phyloP scores from a whole-genome alignment of 2,329 filamentous ascomycete species.

The Pseudocercospora macadamiae region DNA sequence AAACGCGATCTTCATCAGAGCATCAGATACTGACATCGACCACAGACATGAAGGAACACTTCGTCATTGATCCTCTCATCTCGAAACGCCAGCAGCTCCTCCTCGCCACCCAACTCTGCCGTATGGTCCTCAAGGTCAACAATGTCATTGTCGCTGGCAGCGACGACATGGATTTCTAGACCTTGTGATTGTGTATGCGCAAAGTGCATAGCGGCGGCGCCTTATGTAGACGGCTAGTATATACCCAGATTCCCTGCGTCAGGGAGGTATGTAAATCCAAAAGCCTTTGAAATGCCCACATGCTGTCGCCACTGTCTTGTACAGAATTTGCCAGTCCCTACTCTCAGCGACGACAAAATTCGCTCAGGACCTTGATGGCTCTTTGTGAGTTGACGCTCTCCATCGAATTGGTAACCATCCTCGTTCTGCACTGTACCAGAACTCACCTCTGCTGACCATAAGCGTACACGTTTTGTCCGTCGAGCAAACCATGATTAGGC shows the following conservation, averaged over 20 bases:
- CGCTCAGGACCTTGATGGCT: not conserved
- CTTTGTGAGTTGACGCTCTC: not conserved
- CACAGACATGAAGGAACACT: slow-evolving; percentile 91
- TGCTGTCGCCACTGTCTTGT: not conserved
- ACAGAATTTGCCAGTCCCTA: not conserved
- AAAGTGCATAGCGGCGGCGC: slow-evolving; percentile 17
- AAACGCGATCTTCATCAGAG: not conserved
- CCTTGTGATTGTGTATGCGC: not conserved
- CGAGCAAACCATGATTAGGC: too few relatives aligned
- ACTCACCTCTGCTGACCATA: too few relatives aligned
- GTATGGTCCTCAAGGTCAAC: slow-evolving; percentile 96
- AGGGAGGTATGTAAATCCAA: slow-evolving; percentile 28
- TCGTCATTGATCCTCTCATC: slow-evolving; percentile 97
- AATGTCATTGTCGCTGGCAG: slow-evolving; percentile 91
- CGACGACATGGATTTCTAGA: slow-evolving; percentile 81
- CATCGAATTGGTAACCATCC: not conserved
- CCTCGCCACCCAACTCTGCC: slow-evolving; percentile 93
- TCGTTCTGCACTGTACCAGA: too few relatives aligned
- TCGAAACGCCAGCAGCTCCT: slow-evolving; percentile 97
- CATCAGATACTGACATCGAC: slow-evolving; percentile 8
- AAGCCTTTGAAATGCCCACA: slow-evolving; percentile 22
- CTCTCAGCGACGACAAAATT: not conserved
- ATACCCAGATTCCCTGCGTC: slow-evolving; percentile 1
- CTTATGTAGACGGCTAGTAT: slow-evolving; percentile 13
- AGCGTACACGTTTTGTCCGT: too few relatives aligned